Conservation (phyloP, 106 monocot species). For the Triglochin maritima region DNA sequence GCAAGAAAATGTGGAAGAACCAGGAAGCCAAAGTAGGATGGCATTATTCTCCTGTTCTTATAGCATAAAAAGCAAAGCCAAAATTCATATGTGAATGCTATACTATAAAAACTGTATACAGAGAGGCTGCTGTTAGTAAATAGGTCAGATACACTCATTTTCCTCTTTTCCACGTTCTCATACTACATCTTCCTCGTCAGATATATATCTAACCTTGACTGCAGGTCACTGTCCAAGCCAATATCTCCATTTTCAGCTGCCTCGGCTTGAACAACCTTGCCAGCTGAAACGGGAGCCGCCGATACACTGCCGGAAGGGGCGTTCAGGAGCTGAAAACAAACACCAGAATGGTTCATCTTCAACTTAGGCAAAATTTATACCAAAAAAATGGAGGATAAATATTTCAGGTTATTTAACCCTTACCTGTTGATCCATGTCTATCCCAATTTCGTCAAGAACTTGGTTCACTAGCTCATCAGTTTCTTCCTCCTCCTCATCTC, state of each 20-base stretch:
- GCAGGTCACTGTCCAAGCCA: constrained; percentile 55
- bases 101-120: too few relatives aligned
- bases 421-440: constrained; percentile 73
- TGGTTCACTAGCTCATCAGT: constrained; percentile 91
- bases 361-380: background rate
- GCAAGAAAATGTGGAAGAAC: too few relatives aligned
- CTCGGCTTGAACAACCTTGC: constrained; percentile 52
- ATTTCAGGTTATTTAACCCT: background rate
- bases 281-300: constrained; percentile 18
- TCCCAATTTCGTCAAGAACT: constrained; percentile 94
- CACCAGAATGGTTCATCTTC: background rate
- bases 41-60: too few relatives aligned
- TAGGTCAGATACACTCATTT: too few relatives aligned
- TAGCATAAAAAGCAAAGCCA: too few relatives aligned
- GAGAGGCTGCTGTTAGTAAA: too few relatives aligned
- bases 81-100: too few relatives aligned
- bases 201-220: constrained; percentile 67
- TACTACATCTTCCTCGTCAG: constrained; percentile 71
- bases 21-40: too few relatives aligned
- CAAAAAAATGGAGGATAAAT: too few relatives aligned
- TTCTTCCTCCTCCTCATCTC: constrained; percentile 86
- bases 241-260: constrained; percentile 10
- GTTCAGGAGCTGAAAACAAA: constrained; percentile 54
- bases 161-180: too few relatives aligned
- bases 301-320: constrained; percentile 56